Percentiles rank a stretch among this genome's conserved stretches.
Conservation (phyloP, 345 rosid genomes). For the Gossypium ekmanianum region DNA sequence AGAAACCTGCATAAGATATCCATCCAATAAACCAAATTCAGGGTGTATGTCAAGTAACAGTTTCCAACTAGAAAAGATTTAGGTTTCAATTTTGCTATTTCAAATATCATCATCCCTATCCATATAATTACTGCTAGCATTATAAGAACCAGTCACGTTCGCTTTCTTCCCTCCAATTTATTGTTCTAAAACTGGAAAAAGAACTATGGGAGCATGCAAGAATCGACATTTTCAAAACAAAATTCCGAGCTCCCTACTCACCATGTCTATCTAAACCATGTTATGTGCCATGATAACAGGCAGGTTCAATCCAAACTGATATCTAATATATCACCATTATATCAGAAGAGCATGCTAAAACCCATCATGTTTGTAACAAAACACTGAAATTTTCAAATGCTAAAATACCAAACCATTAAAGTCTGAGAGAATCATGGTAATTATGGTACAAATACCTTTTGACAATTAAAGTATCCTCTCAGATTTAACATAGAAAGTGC, state of each 20-base stretch:
- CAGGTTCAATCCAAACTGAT: neutral
- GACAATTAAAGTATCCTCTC: neutral
- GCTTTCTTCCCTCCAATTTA: no score
- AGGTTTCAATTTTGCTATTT: neutral
- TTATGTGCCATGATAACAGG: neutral
- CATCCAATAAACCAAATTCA: slow-evolving; percentile 15
- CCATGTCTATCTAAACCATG: neutral
- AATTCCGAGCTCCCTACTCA: neutral
- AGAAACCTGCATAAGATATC: slow-evolving; percentile 65
- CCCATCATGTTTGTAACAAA: neutral
- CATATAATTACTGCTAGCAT: neutral
- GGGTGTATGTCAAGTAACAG: neutral
- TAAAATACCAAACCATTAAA: no score
- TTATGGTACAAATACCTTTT: neutral
- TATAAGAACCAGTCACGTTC: neutral
- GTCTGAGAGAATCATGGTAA: neutral
- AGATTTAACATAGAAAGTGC: neutral
- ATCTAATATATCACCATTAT: no score
- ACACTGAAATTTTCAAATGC: neutral
- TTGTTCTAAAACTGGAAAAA: slow-evolving; percentile 1
- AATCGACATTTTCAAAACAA: neutral
- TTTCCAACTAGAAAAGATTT: slow-evolving; percentile 7
- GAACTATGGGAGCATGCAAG: neutral
- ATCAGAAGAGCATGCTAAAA: neutral
- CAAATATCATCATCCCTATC: slow-evolving; percentile 8